Evolutionary conservation across 2,329 filamentous ascomycete species (phyloP), one percentile per base, ranked within the genome.

Genomic region (Phyllosticta paracitricarpa): DNA sequence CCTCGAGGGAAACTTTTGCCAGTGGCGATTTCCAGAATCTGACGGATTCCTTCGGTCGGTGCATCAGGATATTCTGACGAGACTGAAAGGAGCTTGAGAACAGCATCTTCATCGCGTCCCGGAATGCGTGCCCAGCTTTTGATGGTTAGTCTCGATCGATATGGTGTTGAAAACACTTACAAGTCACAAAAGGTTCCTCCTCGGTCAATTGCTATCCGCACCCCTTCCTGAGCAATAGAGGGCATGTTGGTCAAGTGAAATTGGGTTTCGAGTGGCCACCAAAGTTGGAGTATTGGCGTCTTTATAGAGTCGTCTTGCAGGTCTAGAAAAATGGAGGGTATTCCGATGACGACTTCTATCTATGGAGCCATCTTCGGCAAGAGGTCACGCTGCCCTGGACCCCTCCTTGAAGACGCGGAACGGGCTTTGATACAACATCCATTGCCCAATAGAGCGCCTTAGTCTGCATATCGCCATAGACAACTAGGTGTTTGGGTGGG

Each of bases 121-220:
- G 96, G 73, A 96, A 96, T 33, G 91, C 63, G 91, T 91, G 66
- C 91, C 91, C 64, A 91, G 86, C 76, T 86, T 72, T 67, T 67
- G 48, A 25, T 30, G 52, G 35, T 56, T 22, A 51, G 58, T 66
- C 54, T 33, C 3, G 28, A 5, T 28, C 26, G 19, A 3, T 14
- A 9, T 28, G 22, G 40, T n/a, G 7, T 26, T 17, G 6, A 19
- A 28, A 17, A 24, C n/a, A 56, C 54, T 52, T 28, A 57, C 48
- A 51, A 56, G 54, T 56, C 10, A 22, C 25, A 60, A 59, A 59
- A 57, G 12, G 57, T 35, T 14, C 12, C 48, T 59, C 67, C 52
- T 66, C 75, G 73, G 61, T 81, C 78, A 65, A 91, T 91, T 66
- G 88, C 87, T 67, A 91, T 90, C 70, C 87, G 84, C 67, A 90